Evolutionary conservation across 2,329 filamentous ascomycete species (phyloP), one percentile per base, ranked within the genome.

Genomic region (Colletotrichum sp.): DNA sequence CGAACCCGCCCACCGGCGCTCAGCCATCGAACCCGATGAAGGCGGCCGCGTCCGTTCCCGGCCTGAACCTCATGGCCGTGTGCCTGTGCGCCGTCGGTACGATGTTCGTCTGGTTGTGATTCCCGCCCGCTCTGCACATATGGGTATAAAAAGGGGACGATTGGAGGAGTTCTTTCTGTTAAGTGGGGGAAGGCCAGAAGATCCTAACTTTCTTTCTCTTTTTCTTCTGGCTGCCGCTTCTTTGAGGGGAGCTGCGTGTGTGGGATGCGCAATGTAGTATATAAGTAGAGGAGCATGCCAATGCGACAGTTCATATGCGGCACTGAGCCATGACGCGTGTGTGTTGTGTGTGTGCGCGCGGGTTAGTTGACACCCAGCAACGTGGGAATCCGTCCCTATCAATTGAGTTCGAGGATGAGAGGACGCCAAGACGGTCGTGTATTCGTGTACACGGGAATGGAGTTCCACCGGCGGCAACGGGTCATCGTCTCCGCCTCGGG

Each of bases 241-340:
- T 16, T n/a, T 21, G n/a, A 13, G 44, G 63, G 44, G 39, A 55
- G 59, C 52, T 71, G 68, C 12, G 13, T 66, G 6, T 52, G 55
- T 55, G 60, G 68, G 68, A 39, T 39, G 68, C 68, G 26, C 10
- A 52, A 18, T 15, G 60, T 55, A 52, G 72, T 75, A 75, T 15
- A 75, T 67, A 75, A 36, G 72, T 75, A 75, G 68, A 75, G 68
- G 36, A 71, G 72, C 72, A 75, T 72, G 68, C 62, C 62, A 66
- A 67, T 39, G 44, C 44, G 64, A 49, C 62, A 44, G 68, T 26
- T 44, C 24, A 67, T 66, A 72, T 12, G 68, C 62, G 68, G 30
- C 36, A 62, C 60, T 21, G 6, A 13, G 3, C 7, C 24, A 10
- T 18, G 32, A 39, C 9, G 18, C 9, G 55, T 24, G 15, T 59